Base-by-base conservation (phyloP, 345 rosid genomes). In the Rhizophora mangle region DNA sequence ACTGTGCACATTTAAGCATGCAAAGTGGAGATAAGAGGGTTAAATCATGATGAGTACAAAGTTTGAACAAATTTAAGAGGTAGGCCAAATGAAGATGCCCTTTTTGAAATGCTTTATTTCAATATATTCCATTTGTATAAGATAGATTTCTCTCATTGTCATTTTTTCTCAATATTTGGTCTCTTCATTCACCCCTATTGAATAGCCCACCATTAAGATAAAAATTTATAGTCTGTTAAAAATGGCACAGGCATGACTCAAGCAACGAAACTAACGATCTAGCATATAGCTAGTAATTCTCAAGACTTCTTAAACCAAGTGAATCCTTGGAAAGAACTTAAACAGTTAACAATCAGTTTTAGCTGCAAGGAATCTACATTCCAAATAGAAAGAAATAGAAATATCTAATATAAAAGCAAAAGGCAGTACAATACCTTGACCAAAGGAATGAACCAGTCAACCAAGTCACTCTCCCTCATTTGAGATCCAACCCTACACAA, bases 401-500 rank as follows among this genome's bases (percentile, higher is more conserved):
- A 8, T 30, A 37, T 27, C 8, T 47, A 19, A 0, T 22, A 65
- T 57, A 19, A 22, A 56, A 55, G 58, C 21, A 74, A 3, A 51
- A 55, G 47, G 1, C 27, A 34, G 60, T 36, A 49, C 13, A 76
- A 72, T 71, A 94, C 98, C 97, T 94, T 94, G n/a, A 88, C 87
- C 56, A 94, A 82, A 62, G 97, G 98, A 64, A 89, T 85, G 76
- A 91, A 94, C 81, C 85, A 80, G 36, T 91, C 88, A 20, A 91
- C 92, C 78, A 89, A 82, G 78, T 94, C 93, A 69, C 69, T 84
- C 83, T 91, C 96, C 77, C 82, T 88, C 98, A 91, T 94, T 70
- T 91, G 98, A 68, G 97, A 86, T 55, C 98, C 96, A 78, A 94
- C 86, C 76, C 88, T 85, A 81, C 98, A 94, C 68, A 94, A 81